Percentiles rank a stretch among this genome's conserved stretches.
Evolutionary conservation across 257 asterid genomes (phyloP).

Genomic region (Jacaranda mimosifolia): DNA sequence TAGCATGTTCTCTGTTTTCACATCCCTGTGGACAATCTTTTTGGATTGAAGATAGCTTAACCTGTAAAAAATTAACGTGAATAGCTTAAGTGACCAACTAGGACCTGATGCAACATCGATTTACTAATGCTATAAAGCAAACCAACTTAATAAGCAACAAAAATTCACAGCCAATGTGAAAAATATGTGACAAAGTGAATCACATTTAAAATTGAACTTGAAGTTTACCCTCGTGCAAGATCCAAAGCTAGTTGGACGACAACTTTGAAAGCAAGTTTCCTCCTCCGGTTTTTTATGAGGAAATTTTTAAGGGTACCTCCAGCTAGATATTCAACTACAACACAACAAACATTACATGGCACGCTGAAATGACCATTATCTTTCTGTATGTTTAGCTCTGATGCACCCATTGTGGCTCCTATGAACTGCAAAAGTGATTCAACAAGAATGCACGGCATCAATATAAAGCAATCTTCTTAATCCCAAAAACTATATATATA

Average conservation of each 20-base stretch:
- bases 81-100: neutral
- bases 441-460: neutral
- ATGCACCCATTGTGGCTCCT: conserved; percentile 77
- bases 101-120: neutral
- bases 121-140: neutral
- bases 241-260: conserved; percentile 82
- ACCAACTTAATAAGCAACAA: neutral
- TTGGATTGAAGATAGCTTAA: conserved; percentile 80
- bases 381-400: conserved; percentile 66
- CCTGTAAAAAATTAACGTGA: conserved; percentile 39
- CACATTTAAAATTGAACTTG: neutral
- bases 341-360: conserved; percentile 73
- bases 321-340: conserved; percentile 81
- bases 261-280: conserved; percentile 78
- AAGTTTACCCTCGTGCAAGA: conserved; percentile 79
- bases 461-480: neutral
- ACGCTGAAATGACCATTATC: conserved; percentile 68
- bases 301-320: conserved; percentile 82
- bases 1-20: conserved; percentile 91
- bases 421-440: conserved; percentile 61
- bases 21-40: conserved; percentile 89
- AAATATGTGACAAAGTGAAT: neutral
- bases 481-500: neutral
- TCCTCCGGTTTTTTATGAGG: conserved; percentile 75
- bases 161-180: neutral